These are phyloP conservation scores for Lipomyces spencermartinsiae DNA, from an alignment of 805 yeast genomes.

Conservation along the genomic window DNA sequence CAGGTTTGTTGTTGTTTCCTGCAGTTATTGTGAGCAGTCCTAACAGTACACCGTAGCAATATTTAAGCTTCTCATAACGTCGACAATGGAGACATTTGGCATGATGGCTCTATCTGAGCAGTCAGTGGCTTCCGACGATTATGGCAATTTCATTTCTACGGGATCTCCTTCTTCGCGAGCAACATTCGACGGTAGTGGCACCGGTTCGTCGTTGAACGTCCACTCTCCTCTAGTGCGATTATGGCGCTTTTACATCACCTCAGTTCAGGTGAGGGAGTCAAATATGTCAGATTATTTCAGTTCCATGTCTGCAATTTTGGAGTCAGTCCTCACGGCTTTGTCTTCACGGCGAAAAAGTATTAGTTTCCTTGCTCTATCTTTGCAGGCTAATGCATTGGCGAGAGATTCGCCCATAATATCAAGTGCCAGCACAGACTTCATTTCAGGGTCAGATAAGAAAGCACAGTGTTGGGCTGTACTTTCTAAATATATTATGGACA, in stretches of 20 bases:
- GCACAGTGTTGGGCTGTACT: constrained; percentile 3
- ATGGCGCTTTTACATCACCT: constrained; percentile 7
- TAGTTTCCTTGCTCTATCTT: background rate
- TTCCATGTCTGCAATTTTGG: background rate
- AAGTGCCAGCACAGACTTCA: background rate
- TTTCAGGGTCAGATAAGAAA: background rate
- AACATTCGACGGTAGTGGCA: background rate
- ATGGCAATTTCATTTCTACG: constrained; percentile 18
- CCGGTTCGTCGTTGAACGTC: background rate
- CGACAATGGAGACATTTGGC: constrained; percentile 21
- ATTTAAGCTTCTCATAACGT: constrained; percentile 10
- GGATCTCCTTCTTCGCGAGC: constrained; percentile 18
- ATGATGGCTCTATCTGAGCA: constrained; percentile 16
- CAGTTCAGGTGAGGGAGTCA: background rate
- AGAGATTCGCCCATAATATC: background rate
- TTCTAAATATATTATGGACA: background rate
- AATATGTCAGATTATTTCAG: background rate
- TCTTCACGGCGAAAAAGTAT: constrained; percentile 11
- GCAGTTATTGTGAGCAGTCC: background rate
- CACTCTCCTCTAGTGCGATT: constrained; percentile 16
- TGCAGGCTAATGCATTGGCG: constrained; percentile 1
- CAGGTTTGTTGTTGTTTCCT: constrained; percentile 1
- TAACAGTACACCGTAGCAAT: constrained; percentile 9
- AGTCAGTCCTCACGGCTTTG: background rate
- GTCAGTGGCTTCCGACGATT: constrained; percentile 12